Conservation (phyloP, 441 rosid genomes). For the Pelargonium australe region DNA sequence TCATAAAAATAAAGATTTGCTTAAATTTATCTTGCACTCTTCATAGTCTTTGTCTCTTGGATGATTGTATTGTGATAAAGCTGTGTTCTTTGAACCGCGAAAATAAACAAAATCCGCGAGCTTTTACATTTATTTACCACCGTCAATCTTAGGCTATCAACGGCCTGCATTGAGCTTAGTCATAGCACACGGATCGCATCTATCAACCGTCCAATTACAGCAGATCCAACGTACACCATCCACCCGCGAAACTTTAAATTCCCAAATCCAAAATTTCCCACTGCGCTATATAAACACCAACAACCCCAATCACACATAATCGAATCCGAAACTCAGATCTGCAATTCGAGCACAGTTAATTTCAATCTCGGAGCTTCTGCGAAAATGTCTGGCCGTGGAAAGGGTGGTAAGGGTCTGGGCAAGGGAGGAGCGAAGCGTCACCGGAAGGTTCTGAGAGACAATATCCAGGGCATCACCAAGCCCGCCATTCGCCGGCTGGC, state of each 20-base stretch:
- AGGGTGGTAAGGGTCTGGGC: no score
- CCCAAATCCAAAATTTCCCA: background rate
- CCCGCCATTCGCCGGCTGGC: constrained; percentile 10
- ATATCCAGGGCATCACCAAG: background rate
- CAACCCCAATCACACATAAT: background rate
- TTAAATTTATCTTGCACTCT: no score
- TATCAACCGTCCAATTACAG: background rate
- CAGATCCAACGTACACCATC: background rate
- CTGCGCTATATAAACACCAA: background rate
- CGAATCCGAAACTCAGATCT: background rate
- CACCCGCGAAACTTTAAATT: background rate
- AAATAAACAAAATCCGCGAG: background rate
- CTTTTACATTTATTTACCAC: background rate
- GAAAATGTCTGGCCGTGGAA: no score
- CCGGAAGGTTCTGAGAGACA: constrained; percentile 14
- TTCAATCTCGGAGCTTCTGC: no score
- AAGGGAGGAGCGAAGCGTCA: constrained; percentile 15
- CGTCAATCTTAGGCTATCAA: background rate
- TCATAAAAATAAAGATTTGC: no score
- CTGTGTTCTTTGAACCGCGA: background rate
- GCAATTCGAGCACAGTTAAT: no score
- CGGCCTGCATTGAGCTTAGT: background rate
- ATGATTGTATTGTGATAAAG: no score
- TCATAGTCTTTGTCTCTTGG: no score
- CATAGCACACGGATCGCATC: background rate